Evolutionary conservation across 2,329 filamentous ascomycete species (phyloP), one percentile per base, ranked within the genome.

Genomic region (Fusarium phyllophilum): DNA sequence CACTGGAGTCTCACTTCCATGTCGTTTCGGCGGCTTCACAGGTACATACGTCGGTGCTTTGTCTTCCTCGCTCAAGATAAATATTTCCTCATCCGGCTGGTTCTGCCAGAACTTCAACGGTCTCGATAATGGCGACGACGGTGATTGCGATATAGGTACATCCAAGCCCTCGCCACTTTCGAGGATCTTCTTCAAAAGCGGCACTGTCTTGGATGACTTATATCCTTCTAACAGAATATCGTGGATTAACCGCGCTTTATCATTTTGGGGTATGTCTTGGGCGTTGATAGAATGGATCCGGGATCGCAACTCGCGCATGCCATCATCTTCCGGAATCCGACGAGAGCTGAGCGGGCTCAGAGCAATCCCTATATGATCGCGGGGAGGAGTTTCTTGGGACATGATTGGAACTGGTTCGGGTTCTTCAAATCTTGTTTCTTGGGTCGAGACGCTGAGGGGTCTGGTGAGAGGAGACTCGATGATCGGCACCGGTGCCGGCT

Each of bases 161-260:
- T 73, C 82, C 72, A 70, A 57, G 36, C 65, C 68, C 38, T 70
- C 74, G 18, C 64, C 57, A 55, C 41, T 70, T 22, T 74, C 75
- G 20, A 70, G 60, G 8, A 68, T 60, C 33, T 65, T 71, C 34
- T 70, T 73, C 46, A 72, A 42, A 33, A 77, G 66, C 22, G 68
- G 64, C 5, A 70, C 55, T 24, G 65, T 59, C 62, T 74, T 79
- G 15, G 84, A 83, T n/a, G 82, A 79, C 54, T 80, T 82, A 76
- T 95, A 94, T 44, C 89, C 88, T 79, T 94, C 92, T 60, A 90
- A 91, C 81, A 96, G 86, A 62, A 93, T 81, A 49, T 88, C 86
- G 80, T 96, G 94, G 82, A 96, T 91, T 77, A 92, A 84, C 68
- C 86, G 88, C 31, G 93, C 93, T 82, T 95, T 95, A 66, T 94